Evolutionary conservation across 495 filamentous ascomycete species (phyloP), one percentile per base, ranked within the genome.

Genomic region (Penicillium ochrochloron): DNA sequence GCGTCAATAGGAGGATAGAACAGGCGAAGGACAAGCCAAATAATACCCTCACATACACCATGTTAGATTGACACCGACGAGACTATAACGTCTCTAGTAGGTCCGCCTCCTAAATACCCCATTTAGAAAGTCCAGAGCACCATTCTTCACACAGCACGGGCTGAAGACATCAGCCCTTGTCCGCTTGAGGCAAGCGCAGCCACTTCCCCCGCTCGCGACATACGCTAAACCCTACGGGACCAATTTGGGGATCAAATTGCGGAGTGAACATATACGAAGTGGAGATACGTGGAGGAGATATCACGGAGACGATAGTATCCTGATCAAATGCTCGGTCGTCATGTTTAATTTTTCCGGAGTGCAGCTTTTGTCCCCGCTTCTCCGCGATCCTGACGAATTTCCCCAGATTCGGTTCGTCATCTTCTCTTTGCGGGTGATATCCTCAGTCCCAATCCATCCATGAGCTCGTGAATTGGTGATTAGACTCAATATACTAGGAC

Each of bases 151-250:
- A 23, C 51, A 54, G 31, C 31, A 29, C 51, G 27, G 51, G 12
- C 44, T 48, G 44, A 46, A 29, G n/a, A 12, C 31, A 29, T 34
- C 25, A 27, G 27, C 51, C 51, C 51, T 54, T 54, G 15, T 17
- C 51, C 27, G 27, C 27, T 33, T 54, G 51, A 33, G 51, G 31
- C 51, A 54, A 54, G 51, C 31, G 51, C 31, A 29, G 51, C 51
- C 44, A 48, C 44, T 23, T 48, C 44, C 44, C 44, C 44, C 44
- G 44, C 44, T 48, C 21, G 21, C 2, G 19, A 48, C 8, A 11
- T 4, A 48, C 44, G 44, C 44, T 48, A 48, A 48, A 48, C 44
- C 44, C 44, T 25, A 12, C 39, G 3, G 44, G 15, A 11, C 3
- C 44, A 48, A 17, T 41, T 41, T 15, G 37, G 15, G 37, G 15